Base-by-base conservation (phyloP, 2,329 filamentous ascomycete species). In the Aspergillus novoparasiticus region DNA sequence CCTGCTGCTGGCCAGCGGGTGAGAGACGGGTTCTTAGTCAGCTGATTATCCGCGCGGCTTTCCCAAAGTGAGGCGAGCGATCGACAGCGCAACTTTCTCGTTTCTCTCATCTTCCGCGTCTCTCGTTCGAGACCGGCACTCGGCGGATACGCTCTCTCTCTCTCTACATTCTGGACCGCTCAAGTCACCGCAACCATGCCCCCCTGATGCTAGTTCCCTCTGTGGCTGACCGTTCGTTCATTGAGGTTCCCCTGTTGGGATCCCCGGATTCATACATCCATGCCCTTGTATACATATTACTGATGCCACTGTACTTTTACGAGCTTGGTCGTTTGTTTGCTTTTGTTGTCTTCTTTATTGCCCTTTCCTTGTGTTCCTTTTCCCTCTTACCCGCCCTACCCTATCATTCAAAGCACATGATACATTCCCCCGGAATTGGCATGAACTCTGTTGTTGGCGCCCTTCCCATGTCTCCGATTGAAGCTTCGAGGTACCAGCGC, bases 61-160 rank as follows among this genome's bases (percentile, higher is more conserved):
- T 58, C 61, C 58, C 64, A 68, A 71, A 70, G 69, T 71, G 69
- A 71, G 69, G 69, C 69, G 69, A 62, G 48, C 36, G 68, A 71
- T 71, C 69, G 69, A 64, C 69, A 61, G 11, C 48, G 26, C 26
- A 57, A 16, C 50, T 39, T 51, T 34, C n/a, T 48, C 30, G 43
- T 54, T 46, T 56, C 56, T 63, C 51, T 54, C 36, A 14, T 55
- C 28, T 19, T 60, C 45, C 57, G 11, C 58, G 51, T 48, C 51
- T 45, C 28, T 56, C 46, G 39, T 58, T 58, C 26, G 50, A 53
- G 48, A 66, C 57, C 11, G 45, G 57, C 30, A 39, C 14, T n/a
- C 32, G 23, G 23, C 28, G 57, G 45, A 48, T 48, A 16, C 30
- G 28, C 56, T 16, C 19, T 14, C 50, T 32, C 50, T 32, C 11